A percentile compares a stretch with the other conserved stretches of the same genome.
Evolutionary conservation across 768 basidiomycete genomes (phyloP).

Genomic region (Suillus variegatus): DNA sequence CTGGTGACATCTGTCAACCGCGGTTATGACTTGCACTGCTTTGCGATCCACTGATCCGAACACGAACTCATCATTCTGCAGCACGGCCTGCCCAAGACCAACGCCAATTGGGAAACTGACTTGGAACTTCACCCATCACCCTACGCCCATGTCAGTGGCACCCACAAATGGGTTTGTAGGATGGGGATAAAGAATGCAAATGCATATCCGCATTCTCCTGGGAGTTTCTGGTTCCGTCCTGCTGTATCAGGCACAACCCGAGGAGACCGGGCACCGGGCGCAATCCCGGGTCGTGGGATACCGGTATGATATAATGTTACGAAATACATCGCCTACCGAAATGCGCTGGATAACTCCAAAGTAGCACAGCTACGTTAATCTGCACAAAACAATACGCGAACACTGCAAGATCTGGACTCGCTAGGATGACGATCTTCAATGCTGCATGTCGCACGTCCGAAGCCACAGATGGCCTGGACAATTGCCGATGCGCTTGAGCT

Average conservation of each 20-base stretch:
- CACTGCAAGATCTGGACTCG: background rate
- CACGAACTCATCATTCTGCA: background rate
- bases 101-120: background rate
- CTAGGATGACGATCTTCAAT: background rate
- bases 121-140: background rate
- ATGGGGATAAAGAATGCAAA: background rate
- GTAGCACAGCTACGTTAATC: background rate
- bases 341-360: background rate
- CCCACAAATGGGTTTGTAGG: background rate
- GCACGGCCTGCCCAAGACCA: background rate
- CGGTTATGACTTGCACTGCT: background rate
- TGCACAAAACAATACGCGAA: background rate
- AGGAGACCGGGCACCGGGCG: background rate
- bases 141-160: background rate
- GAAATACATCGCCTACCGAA: background rate
- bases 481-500: background rate
- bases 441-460: background rate
- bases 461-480: background rate
- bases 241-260: slow-evolving; percentile 1
- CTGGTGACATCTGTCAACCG: background rate
- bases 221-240: background rate
- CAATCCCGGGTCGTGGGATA: background rate
- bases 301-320: background rate
- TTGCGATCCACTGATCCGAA: slow-evolving; percentile 2
- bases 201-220: background rate